A percentile compares a stretch with the other conserved stretches of the same genome.
phyloP scores from a whole-genome alignment of 768 basidiomycete genomes.

The Mycena latifolia region DNA sequence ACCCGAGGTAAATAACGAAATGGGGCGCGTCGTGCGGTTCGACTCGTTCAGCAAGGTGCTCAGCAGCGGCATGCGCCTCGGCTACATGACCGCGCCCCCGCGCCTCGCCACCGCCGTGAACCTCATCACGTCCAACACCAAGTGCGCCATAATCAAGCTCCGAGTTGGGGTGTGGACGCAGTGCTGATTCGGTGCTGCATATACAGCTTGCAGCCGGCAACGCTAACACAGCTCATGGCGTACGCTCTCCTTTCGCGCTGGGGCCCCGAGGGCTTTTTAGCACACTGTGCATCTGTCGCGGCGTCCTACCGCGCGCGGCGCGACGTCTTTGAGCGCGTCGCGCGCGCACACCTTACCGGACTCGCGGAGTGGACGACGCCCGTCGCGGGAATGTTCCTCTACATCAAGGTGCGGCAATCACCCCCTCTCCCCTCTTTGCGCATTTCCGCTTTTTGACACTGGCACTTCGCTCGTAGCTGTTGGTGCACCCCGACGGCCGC shows the following conservation, averaged over 20 bases:
- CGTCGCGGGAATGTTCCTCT: constrained; percentile 81
- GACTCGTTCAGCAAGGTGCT: constrained; percentile 80
- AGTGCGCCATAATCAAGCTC: constrained; percentile 49
- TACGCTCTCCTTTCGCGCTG: constrained; percentile 62
- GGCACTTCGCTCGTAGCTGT: too few species aligned
- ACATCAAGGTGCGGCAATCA: constrained; percentile 58
- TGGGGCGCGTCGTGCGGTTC: constrained; percentile 66
- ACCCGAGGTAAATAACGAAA: constrained; percentile 52
- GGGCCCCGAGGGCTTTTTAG: constrained; percentile 73
- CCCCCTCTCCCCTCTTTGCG: too few species aligned
- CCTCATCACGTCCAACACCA: constrained; percentile 53
- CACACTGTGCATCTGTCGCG: constrained; percentile 67
- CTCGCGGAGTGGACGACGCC: constrained; percentile 69
- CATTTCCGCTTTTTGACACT: too few species aligned
- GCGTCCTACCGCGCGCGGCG: constrained; percentile 68
- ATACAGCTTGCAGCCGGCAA: constrained; percentile 65
- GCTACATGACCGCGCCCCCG: constrained; percentile 72
- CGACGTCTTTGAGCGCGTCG: constrained; percentile 71
- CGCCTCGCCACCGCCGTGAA: constrained; percentile 66
- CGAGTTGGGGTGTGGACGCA: too few species aligned
- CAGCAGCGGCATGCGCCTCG: constrained; percentile 69
- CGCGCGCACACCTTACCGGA: constrained; percentile 69
- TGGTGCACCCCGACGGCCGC: constrained; percentile 6
- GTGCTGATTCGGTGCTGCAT: too few species aligned
- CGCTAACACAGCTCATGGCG: constrained; percentile 62